Base-by-base conservation (phyloP, 768 basidiomycete species). In the Pleurotus salmoneostramineus region DNA sequence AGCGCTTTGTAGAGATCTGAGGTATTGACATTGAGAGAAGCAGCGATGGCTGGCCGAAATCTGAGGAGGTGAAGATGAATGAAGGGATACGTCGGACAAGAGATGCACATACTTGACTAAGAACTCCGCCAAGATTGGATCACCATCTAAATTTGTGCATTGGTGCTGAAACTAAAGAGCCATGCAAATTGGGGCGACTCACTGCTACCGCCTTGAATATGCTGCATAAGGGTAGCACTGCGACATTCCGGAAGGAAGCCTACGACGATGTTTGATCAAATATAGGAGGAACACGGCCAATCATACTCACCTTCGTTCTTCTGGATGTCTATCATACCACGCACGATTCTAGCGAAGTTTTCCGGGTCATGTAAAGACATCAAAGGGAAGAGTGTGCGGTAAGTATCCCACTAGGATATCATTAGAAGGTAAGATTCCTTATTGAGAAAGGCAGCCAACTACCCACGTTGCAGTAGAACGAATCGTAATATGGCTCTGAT, bases 161-260 rank as follows among this genome's bases (percentile, higher is more conserved):
- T 1, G 21, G 21, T 27, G 21, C 21, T 27, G 21, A 27, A 27
- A 27, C 21, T 27, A 27, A 27, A 27, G 21, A 27, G 21, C 21
- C 21, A 27, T 27, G 21, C n/a, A 32, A 6, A 3, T 14, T 51
- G 33, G n/a, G 21, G 21, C 21, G 43, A 76, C 82, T 57, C 63
- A 85, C 84, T 79, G 62, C 82, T 85, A 33, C 84, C 84, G 10
- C 84, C 84, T 65, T 87, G 84, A 43, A 83, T 78, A 40, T 69
- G 82, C 36, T 80, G 79, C 70, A 72, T 72, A 4, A 71, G 72
- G 4, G 82, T 81, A 3, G 83, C 78, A 44, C 80, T 80, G 51
- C 85, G 77, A 62, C 84, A 85, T 66, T 87, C 84, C 3, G 85
- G 85, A 2, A 87, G 72, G 83, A 83, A 87, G 3, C 85, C 84